Evolutionary conservation across 73 alveolate genomes (phyloP).

Genomic region (Paraurostyla sp.): DNA sequence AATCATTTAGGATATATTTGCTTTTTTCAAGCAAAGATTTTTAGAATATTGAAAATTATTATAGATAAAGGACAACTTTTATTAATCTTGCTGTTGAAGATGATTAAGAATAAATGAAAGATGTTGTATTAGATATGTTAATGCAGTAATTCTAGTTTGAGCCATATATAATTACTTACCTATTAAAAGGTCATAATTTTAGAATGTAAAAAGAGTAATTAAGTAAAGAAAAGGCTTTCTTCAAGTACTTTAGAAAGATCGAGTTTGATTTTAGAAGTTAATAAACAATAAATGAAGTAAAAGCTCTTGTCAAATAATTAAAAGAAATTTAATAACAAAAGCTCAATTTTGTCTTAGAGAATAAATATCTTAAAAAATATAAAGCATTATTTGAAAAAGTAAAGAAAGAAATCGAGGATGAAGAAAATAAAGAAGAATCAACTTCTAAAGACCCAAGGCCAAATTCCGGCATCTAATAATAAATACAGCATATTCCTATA

Average conservation of each 20-base stretch:
- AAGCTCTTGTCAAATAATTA: neutral
- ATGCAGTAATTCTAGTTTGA: constrained; percentile 40
- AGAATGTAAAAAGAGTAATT: constrained; percentile 7
- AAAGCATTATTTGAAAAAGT: constrained; percentile 23
- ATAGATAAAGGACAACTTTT: constrained; percentile 30
- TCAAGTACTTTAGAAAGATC: neutral
- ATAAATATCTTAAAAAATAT: neutral
- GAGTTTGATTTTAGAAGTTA: constrained; percentile 4
- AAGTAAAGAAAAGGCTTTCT: constrained; percentile 6
- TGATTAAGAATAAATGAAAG: constrained; percentile 30
- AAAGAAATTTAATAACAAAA: constrained; percentile 9
- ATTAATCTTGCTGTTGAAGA: constrained; percentile 26
- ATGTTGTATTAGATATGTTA: neutral
- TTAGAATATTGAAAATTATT: constrained; percentile 17
- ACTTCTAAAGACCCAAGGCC: neutral
- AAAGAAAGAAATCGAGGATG: constrained; percentile 7
- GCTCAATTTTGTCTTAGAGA: neutral
- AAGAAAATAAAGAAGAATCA: neutral
- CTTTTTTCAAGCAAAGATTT: constrained; percentile 31
- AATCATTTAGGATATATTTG: constrained; percentile 3
- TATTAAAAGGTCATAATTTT: constrained; percentile 34
- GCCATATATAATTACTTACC: constrained; percentile 13
- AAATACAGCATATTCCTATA: too few relatives aligned
- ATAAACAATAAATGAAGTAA: neutral
- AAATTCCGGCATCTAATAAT: too few relatives aligned